A percentile compares a stretch with the other conserved stretches of the same genome.
Conservation (phyloP, 148 eudicot genomes). For the Diospyros lotus region DNA sequence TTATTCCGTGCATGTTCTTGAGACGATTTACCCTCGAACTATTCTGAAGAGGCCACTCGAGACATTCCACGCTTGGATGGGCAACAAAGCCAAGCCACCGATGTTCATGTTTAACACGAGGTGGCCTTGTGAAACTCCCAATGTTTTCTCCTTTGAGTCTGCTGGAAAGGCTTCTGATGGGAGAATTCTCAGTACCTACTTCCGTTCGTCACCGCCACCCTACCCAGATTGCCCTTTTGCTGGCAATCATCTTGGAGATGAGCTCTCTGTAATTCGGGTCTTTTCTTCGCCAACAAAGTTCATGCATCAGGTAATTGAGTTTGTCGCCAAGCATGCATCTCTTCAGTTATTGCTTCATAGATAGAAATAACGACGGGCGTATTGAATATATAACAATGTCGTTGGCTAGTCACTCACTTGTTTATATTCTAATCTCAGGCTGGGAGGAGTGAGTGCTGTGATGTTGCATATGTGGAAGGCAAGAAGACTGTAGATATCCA, state of each 20-base stretch:
- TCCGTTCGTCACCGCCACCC: conserved; percentile 6
- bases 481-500: conserved; percentile 1
- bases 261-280: conserved; percentile 15
- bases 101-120: conserved; percentile 19
- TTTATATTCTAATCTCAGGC: background rate
- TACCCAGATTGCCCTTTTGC: background rate
- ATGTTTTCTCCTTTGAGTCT: conserved; percentile 19
- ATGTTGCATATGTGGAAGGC: background rate
- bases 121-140: conserved; percentile 21
- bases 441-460: conserved; percentile 32
- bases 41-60: conserved; percentile 17
- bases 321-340: too few relatives aligned
- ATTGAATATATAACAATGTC: too few relatives aligned
- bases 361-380: too few relatives aligned
- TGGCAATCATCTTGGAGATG: conserved; percentile 19
- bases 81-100: background rate
- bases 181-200: conserved; percentile 11
- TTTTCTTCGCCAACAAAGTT: conserved; percentile 14
- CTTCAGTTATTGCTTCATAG: too few relatives aligned
- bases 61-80: conserved; percentile 16
- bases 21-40: conserved; percentile 19
- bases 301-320: conserved; percentile 6
- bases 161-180: background rate
- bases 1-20: conserved; percentile 25
- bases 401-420: too few relatives aligned